These are phyloP conservation scores for Colletotrichum phormii DNA, from an alignment of 2,329 filamentous ascomycete genomes.

Conservation along the genomic window DNA sequence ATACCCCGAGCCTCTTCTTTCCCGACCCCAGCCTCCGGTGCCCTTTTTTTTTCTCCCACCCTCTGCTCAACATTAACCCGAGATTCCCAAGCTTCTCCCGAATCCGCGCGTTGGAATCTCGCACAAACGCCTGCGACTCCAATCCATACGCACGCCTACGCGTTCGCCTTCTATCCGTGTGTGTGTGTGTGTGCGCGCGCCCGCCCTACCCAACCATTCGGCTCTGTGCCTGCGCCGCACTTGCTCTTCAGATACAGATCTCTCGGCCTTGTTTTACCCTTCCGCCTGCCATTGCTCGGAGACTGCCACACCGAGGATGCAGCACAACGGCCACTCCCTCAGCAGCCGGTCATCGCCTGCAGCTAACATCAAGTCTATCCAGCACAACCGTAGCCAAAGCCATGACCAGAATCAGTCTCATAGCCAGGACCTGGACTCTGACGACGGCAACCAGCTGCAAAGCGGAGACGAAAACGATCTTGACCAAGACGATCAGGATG, in stretches of 20 bases:
- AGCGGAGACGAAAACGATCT: conserved; percentile 57
- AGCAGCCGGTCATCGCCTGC: conserved; percentile 35
- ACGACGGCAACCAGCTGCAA: conserved; percentile 55
- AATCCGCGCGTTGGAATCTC: conserved; percentile 25
- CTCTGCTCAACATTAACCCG: conserved; percentile 61
- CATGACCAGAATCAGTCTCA: conserved; percentile 16
- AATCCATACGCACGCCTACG: conserved; percentile 36
- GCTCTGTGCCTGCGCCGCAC: conserved; percentile 4
- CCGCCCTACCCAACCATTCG: conserved; percentile 44
- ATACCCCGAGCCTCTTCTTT: conserved; percentile 38
- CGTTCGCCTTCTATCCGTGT: not conserved
- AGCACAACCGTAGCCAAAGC: not conserved
- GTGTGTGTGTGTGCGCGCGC: conserved; percentile 37
- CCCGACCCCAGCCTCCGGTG: conserved; percentile 19
- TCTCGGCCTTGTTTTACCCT: conserved; percentile 19
- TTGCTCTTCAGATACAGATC: not conserved
- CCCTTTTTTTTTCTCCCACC: conserved; percentile 39
- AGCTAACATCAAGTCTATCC: conserved; percentile 27
- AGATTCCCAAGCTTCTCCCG: conserved; percentile 42
- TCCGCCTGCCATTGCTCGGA: not conserved
- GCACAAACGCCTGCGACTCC: conserved; percentile 28
- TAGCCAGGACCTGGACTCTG: conserved; percentile 56
- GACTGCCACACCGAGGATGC: conserved; percentile 28
- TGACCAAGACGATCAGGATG: conserved; percentile 58
- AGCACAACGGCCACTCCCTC: conserved; percentile 39